These are phyloP conservation scores for Hyaloscypha variabilis DNA, from an alignment of 495 filamentous ascomycete genomes.

Conservation along the genomic window DNA sequence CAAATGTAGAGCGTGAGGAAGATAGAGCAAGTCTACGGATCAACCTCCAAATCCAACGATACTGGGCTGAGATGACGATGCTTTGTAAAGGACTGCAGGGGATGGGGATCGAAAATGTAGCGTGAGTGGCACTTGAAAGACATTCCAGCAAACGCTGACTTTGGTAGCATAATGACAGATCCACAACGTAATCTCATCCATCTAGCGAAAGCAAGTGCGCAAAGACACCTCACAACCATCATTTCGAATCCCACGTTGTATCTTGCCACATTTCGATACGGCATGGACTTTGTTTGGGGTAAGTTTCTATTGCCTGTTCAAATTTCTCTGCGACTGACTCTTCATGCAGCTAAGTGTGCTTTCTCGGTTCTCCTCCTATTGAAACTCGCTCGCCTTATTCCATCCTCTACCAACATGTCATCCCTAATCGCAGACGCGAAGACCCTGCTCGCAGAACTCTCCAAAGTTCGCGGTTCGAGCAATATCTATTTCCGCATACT, in stretches of 20 bases:
- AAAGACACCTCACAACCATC: constrained; percentile 52
- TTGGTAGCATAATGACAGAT: constrained; percentile 40
- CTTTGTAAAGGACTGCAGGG: constrained; percentile 50
- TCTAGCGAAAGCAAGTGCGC: constrained; percentile 49
- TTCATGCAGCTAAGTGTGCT: constrained; percentile 45
- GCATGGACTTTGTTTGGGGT: constrained; percentile 59
- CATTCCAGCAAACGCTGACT: background rate
- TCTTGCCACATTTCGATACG: constrained; percentile 50
- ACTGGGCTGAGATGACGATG: constrained; percentile 53
- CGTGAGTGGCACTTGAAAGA: constrained; percentile 8
- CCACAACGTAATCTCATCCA: constrained; percentile 44
- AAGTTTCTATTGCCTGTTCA: background rate
- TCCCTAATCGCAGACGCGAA: constrained; percentile 47
- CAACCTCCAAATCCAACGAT: constrained; percentile 46
- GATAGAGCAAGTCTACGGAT: constrained; percentile 42
- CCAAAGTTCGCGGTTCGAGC: constrained; percentile 38
- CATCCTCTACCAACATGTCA: constrained; percentile 43
- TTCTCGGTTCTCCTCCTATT: constrained; percentile 55
- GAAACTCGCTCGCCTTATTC: constrained; percentile 51
- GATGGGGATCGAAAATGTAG: constrained; percentile 52
- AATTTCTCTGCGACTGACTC: background rate
- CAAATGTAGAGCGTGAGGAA: constrained; percentile 23
- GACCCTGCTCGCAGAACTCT: constrained; percentile 45
- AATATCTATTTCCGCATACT: constrained; percentile 40
- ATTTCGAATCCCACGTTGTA: constrained; percentile 45